phyloP scores from a whole-genome alignment of 1,284 basidiomycete species.

The Exsudoporus floridanus region DNA sequence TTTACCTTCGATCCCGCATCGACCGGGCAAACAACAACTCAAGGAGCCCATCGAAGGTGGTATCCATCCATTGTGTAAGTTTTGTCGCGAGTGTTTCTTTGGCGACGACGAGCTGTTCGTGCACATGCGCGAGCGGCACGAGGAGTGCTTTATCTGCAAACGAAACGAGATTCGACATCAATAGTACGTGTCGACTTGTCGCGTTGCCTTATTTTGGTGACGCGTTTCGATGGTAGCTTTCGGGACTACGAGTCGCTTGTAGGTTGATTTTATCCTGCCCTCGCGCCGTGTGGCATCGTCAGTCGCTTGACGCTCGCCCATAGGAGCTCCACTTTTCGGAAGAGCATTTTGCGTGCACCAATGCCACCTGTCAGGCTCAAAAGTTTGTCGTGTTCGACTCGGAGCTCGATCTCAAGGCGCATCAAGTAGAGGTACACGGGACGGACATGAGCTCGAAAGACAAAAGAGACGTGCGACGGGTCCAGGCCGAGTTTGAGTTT shows the following conservation, averaged over 20 bases:
- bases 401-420: conserved; percentile 87
- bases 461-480: conserved; percentile 72
- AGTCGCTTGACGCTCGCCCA: conserved; percentile 8
- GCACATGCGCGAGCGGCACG: conserved; percentile 93
- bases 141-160: conserved; percentile 96
- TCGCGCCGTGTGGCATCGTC: neutral
- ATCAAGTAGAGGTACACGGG: conserved; percentile 86
- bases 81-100: conserved; percentile 91
- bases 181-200: conserved; percentile 61
- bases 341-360: conserved; percentile 77
- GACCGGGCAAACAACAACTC: conserved; percentile 44
- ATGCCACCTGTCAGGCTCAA: conserved; percentile 73
- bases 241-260: conserved; percentile 74
- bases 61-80: conserved; percentile 84
- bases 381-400: conserved; percentile 96
- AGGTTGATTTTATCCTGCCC: conserved; percentile 28
- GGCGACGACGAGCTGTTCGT: conserved; percentile 89
- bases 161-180: conserved; percentile 76
- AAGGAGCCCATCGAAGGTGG: conserved; percentile 66
- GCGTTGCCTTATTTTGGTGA: neutral
- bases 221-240: conserved; percentile 53
- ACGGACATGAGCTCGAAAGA: conserved; percentile 78
- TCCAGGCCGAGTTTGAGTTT: conserved; percentile 82
- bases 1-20: conserved; percentile 68
- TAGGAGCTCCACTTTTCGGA: conserved; percentile 71